Base-by-base conservation (phyloP, 441 rosid genomes). In the Adansonia rubrostipa region DNA sequence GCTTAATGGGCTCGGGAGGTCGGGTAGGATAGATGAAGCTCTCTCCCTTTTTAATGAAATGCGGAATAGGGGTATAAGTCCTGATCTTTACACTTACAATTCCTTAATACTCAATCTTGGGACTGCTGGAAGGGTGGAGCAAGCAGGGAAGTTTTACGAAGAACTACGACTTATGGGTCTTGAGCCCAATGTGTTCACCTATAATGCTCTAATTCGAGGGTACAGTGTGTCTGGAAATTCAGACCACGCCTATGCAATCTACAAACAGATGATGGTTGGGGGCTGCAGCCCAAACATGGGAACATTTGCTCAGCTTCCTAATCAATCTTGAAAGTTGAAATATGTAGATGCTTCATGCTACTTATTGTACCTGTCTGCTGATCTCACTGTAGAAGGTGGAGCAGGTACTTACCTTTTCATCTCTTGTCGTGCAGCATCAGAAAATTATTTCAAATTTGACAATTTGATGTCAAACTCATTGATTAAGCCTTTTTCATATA, bases 231-330 rank as follows among this genome's bases (percentile, higher is more conserved):
- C 97, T 0, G 98, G 98, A 73, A 87, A 89, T 65, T 82, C 88
- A 0, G 93, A 92, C 76, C 88, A 80, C 42, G 98, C 98, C 13
- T 96, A 91, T 73, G 88, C 90, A 54, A 85, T 96, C 71, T 96
- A 96, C 81, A 86, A 92, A 84, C 89, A 77, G 69, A 96, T 96
- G 98, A 86, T 91, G 93, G 83, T 87, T 0, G 92, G 90, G 11
- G 99, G 99, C 48, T 94, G 96, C 86, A 87, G 84, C 71, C 98
- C 97, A 56, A 96, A 96, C 81, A 83, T 56, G 8, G 94, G 94
- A 73, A 96, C 99, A 61, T 86, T 92, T 73, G 95, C 90, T 33
- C 97, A 92, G 83, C 97, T 96, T 72, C 98, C 98, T 17, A 96
- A 93, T 81, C 86, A 71, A 45, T 64, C 65, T 40, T 73, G 65